A percentile compares a stretch with the other conserved stretches of the same genome.
These are phyloP conservation scores for Phaseolus lunatus DNA, from an alignment of 306 rosid genomes.

Conservation along the genomic window DNA sequence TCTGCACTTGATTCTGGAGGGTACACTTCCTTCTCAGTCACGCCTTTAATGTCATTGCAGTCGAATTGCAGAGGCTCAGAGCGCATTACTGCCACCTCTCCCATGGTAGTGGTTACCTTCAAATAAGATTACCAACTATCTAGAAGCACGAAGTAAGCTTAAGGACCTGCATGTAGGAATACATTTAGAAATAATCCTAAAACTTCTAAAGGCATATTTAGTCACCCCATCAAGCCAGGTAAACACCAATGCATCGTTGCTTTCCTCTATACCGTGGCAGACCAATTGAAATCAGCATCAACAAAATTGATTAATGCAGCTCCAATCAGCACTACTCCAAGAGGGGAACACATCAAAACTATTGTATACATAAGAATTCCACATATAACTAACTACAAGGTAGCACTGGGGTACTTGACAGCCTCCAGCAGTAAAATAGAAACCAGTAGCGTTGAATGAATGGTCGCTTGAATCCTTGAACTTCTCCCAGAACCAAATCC, in stretches of 20 bases:
- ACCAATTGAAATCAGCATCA: constrained; percentile 79
- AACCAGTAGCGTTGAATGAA: constrained; percentile 60
- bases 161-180: constrained; percentile 77
- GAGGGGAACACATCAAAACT: constrained; percentile 71
- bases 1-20: constrained; percentile 46
- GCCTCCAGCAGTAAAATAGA: constrained; percentile 67
- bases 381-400: constrained; percentile 58
- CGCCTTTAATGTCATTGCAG: constrained; percentile 51
- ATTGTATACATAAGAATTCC: constrained; percentile 66
- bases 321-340: constrained; percentile 77
- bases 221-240: constrained; percentile 76
- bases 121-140: constrained; percentile 46
- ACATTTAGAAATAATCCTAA: constrained; percentile 64
- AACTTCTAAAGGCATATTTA: constrained; percentile 61
- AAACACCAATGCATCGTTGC: constrained; percentile 71
- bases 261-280: constrained; percentile 81
- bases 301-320: constrained; percentile 66
- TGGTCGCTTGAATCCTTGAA: constrained; percentile 78
- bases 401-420: constrained; percentile 65
- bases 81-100: constrained; percentile 61
- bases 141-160: constrained; percentile 59
- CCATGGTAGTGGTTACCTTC: constrained; percentile 54
- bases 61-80: constrained; percentile 57
- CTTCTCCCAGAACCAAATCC: constrained; percentile 78
- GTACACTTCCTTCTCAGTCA: constrained; percentile 43